Base-by-base conservation (phyloP, 139 green algal genomes). In the Desmodesmus armatus region DNA sequence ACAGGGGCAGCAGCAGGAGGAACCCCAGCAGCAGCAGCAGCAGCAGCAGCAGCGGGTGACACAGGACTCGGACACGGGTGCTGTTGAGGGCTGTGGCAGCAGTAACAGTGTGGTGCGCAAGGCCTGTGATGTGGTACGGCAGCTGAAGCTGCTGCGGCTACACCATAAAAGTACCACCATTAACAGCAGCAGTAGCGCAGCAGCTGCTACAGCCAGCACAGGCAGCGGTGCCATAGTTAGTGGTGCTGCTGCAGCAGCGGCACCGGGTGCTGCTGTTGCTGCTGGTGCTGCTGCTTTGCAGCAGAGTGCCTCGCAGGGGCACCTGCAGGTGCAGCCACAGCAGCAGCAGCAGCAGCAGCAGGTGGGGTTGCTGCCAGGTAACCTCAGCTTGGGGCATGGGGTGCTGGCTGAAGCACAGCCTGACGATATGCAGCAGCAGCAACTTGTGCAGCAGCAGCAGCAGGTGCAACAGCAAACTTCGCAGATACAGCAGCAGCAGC, bases 261-360 rank as follows among this genome's bases (percentile, higher is more conserved):
- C n/a, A n/a, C n/a, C n/a, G n/a, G n/a, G n/a, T n/a, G n/a, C n/a
- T n/a, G n/a, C n/a, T n/a, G n/a, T n/a, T n/a, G n/a, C n/a, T n/a
- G n/a, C n/a, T n/a, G n/a, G n/a, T n/a, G n/a, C n/a, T n/a, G n/a
- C n/a, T n/a, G n/a, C n/a, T n/a, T n/a, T n/a, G n/a, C n/a, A n/a
- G n/a, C n/a, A n/a, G n/a, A n/a, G n/a, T n/a, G n/a, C n/a, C n/a
- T n/a, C n/a, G n/a, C n/a, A n/a, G n/a, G n/a, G n/a, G n/a, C n/a
- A n/a, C n/a, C n/a, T n/a, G n/a, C n/a, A n/a, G n/a, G n/a, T n/a
- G n/a, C n/a, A n/a, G n/a, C n/a, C n/a, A n/a, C n/a, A n/a, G n/a
- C n/a, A 71, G 76, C 76, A 82, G 55, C 53, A 72, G 76, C 76
- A 82, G 53, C 76, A 82, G 76, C 76, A 60, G 37, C 76, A 53